These are phyloP conservation scores for Erysimum cheiri DNA, from an alignment of 441 rosid genomes.

Conservation along the genomic window DNA sequence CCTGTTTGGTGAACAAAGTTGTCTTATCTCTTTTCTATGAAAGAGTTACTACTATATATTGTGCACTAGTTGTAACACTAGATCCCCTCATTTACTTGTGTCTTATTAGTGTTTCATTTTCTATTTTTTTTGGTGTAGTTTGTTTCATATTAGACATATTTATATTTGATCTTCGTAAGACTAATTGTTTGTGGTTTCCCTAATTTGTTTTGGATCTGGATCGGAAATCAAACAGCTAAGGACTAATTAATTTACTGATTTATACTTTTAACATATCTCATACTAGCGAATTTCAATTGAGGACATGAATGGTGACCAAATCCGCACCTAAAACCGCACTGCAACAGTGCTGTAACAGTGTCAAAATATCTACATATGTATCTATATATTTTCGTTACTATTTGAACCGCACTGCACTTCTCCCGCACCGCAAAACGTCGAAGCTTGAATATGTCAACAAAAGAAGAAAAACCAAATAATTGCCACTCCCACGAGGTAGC, in stretches of 20 bases:
- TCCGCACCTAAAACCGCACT: too few relatives aligned
- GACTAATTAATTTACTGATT: neutral
- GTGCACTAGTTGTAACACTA: conserved; percentile 36
- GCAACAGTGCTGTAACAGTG: too few relatives aligned
- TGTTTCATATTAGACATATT: conserved; percentile 11
- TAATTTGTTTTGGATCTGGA: neutral
- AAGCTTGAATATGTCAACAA: neutral
- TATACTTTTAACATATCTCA: neutral
- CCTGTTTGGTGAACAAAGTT: conserved; percentile 12
- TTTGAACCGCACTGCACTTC: too few relatives aligned
- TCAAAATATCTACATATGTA: too few relatives aligned
- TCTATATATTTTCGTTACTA: too few relatives aligned
- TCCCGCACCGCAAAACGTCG: too few relatives aligned
- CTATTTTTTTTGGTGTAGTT: conserved; percentile 7
- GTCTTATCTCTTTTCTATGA: neutral
- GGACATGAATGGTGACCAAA: too few relatives aligned
- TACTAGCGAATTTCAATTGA: neutral
- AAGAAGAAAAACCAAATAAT: conserved; percentile 2
- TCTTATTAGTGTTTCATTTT: neutral
- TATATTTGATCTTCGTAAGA: neutral
- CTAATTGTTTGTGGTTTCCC: neutral
- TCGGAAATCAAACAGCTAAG: neutral
- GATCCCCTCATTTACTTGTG: neutral
- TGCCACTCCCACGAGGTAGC: conserved; percentile 35
- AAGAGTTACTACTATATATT: neutral